A percentile compares a stretch with the other conserved stretches of the same genome.
These are phyloP conservation scores for Beauveria brongniartii DNA, from an alignment of 2,329 filamentous ascomycete genomes.

Conservation along the genomic window DNA sequence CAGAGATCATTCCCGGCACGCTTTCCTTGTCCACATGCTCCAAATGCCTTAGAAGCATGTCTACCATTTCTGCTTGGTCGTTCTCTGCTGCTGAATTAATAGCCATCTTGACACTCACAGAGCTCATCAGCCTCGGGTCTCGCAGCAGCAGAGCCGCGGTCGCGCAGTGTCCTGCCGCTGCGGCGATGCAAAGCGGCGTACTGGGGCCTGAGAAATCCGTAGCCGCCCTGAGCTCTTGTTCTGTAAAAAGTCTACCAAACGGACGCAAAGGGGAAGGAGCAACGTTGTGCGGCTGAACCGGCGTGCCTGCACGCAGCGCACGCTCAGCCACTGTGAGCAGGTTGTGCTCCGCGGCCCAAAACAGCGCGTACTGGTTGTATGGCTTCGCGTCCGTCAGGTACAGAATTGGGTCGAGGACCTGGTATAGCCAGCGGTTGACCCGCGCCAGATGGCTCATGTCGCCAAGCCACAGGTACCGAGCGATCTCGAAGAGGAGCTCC, in stretches of 20 bases:
- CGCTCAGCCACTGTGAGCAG: background rate
- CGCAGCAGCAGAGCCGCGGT: background rate
- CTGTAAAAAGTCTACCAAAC: background rate
- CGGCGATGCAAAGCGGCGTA: background rate
- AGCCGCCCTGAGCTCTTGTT: background rate
- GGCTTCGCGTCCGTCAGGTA: background rate
- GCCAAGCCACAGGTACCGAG: constrained; percentile 1
- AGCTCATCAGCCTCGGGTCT: background rate
- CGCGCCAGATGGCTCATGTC: constrained; percentile 3
- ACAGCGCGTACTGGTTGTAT: constrained; percentile 6
- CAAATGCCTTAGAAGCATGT: background rate
- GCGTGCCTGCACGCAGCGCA: background rate
- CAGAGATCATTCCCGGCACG: no score
- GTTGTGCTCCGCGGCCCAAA: constrained; percentile 1
- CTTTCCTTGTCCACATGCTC: background rate
- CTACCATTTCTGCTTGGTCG: background rate
- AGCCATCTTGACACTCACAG: background rate
- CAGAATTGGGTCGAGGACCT: background rate
- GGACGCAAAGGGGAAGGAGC: background rate
- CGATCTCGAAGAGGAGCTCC: background rate
- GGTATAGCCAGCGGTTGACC: background rate
- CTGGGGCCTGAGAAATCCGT: accelerated
- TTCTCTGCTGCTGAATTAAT: accelerated
- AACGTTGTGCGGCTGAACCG: background rate
- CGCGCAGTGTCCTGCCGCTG: background rate